These are phyloP conservation scores for Gossypium arboreum DNA, from an alignment of 345 rosid species.

Conservation along the genomic window DNA sequence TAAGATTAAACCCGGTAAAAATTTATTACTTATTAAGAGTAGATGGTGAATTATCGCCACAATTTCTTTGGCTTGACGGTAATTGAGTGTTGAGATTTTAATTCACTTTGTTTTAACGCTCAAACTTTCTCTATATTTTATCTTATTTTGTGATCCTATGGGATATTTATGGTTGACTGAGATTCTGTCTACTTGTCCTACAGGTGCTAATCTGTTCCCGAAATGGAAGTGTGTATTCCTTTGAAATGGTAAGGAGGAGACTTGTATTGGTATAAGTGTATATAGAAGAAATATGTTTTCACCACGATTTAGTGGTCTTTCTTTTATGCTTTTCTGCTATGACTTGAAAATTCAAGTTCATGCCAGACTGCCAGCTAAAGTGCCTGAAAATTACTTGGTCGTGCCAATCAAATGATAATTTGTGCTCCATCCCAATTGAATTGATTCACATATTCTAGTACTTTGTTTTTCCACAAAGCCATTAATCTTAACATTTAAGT, in stretches of 20 bases:
- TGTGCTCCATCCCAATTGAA: not conserved
- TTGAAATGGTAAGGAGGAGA: slow-evolving; percentile 48
- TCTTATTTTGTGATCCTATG: not conserved
- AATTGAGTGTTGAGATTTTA: not conserved
- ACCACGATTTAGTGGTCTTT: not conserved
- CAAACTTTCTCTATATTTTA: not conserved
- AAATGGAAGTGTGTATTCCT: slow-evolving; percentile 71
- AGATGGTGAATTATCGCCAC: not conserved
- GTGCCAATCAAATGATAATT: not conserved
- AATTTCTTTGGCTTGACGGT: not conserved
- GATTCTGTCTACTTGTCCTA: slow-evolving; percentile 11
- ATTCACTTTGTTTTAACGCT: not conserved
- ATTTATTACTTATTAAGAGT: not conserved
- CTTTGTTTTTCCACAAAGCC: not conserved
- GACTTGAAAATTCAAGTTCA: not conserved
- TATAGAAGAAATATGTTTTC: not conserved
- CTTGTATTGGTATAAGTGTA: not conserved
- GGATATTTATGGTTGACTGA: not conserved
- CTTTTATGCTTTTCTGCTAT: not conserved
- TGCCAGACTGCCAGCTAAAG: not conserved
- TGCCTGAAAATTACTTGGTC: not conserved
- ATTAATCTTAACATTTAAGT: not conserved
- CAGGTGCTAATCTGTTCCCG: slow-evolving; percentile 86
- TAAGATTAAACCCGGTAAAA: not conserved
- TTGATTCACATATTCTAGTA: not conserved